Percentiles rank a stretch among this genome's conserved stretches.
phyloP scores from a whole-genome alignment of 148 eudicot species.

The Vaccinium corymbosum region DNA sequence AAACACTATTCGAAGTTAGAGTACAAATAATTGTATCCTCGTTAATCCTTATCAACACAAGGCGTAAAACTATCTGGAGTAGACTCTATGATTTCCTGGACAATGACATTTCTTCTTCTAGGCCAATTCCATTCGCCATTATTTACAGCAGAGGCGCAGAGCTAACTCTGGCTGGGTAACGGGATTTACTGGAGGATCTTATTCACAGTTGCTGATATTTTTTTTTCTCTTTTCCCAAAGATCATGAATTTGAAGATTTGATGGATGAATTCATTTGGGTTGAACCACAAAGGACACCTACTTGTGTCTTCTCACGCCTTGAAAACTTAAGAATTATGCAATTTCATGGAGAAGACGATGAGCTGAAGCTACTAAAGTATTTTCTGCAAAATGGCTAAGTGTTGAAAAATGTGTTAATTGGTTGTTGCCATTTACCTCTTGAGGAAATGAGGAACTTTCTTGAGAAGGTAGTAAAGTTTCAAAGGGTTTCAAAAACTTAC shows the following conservation, averaged over 20 bases:
- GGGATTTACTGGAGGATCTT: no score
- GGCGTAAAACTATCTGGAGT: no score
- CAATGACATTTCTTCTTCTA: no score
- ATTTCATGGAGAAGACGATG: not conserved
- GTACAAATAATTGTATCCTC: no score
- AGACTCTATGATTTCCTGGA: no score
- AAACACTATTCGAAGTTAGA: no score
- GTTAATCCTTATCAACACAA: no score
- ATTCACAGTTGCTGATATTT: not conserved
- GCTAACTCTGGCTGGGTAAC: no score
- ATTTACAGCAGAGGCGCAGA: no score
- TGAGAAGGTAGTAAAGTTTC: not conserved
- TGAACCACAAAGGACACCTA: not conserved
- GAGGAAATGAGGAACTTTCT: not conserved
- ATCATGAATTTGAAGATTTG: not conserved
- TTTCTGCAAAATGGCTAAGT: not conserved
- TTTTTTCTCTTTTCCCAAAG: not conserved
- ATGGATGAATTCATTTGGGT: not conserved
- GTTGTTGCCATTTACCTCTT: not conserved
- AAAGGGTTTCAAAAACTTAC: constrained; percentile 3
- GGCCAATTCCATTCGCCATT: no score
- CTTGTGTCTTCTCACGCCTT: not conserved
- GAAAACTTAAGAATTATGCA: not conserved
- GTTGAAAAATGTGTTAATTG: constrained; percentile 2
- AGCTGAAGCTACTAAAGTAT: not conserved